Base-by-base conservation (phyloP, 2,329 filamentous ascomycete species). In the Zymoseptoria ardabiliae region DNA sequence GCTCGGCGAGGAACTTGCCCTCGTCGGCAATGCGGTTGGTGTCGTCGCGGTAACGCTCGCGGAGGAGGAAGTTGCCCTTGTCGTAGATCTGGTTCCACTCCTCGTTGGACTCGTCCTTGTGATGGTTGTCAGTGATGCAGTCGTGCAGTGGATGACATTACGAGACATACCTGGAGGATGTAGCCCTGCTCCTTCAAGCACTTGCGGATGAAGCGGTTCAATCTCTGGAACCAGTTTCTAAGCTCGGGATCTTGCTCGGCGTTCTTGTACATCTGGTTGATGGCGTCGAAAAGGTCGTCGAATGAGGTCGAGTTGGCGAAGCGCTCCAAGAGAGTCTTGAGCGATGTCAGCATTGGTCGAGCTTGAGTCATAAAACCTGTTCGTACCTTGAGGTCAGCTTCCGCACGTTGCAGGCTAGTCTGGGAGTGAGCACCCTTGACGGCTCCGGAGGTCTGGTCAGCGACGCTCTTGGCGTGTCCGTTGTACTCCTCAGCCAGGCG, bases 221-320 rank as follows among this genome's bases (percentile, higher is more conserved):
- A 75, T 21, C 84, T 77, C 76, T 85, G 89, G 83, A 97, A 97
- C 93, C 93, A 99, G 59, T 84, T 79, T 75, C 87, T 91, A 57
- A 99, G 83, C 71, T 97, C 90, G 0, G 87, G 85, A 66, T 99
- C 94, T 20, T 81, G 82, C 64, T 97, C 90, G 4, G 94, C 91
- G 73, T 96, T 90, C 54, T 80, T 79, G 78, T 97, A 97, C 67
- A 99, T 87, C 64, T 85, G 83, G 66, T 91, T 87, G 74, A 99
- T 87, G 0, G 91, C 85, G 19, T 89, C 86, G 77, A 94, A 91
- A 3, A 97, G 79, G 66, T 96, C 90, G 64, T 95, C 88, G 35
- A 86, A 85, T 0, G 92, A 97, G 8, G 94, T 97, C 70, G 87
- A 87, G 75, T 99, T 97, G 72, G 94, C 94, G 69, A 97, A 97